Conservation (phyloP, 1,284 basidiomycete genomes). For the Tilletiaria anomala region DNA sequence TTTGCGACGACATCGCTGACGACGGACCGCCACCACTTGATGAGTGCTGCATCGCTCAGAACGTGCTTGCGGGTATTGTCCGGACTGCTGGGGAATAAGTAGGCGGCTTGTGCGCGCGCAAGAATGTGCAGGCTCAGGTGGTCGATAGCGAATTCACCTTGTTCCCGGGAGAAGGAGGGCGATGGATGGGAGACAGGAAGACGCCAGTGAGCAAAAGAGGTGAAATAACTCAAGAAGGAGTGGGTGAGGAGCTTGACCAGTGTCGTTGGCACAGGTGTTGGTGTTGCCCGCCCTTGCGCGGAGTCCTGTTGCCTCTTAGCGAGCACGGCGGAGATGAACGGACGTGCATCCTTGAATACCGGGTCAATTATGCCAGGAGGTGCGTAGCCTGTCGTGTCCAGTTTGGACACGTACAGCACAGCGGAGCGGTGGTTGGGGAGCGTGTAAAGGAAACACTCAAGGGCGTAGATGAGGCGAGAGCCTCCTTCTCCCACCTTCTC, state of each 20-base stretch:
- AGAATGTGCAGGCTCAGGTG: slow-evolving; percentile 59
- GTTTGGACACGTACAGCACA: slow-evolving; percentile 80
- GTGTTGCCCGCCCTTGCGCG: no score
- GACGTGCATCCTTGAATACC: no score
- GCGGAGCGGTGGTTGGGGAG: slow-evolving; percentile 54
- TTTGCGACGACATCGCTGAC: slow-evolving; percentile 14
- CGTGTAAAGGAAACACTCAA: slow-evolving; percentile 69
- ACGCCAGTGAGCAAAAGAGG: slow-evolving; percentile 47
- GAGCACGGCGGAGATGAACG: no score
- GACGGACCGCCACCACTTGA: slow-evolving; percentile 71
- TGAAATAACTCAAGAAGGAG: slow-evolving; percentile 55
- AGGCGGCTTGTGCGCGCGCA: slow-evolving; percentile 76
- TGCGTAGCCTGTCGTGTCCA: slow-evolving; percentile 77
- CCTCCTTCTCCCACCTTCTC: slow-evolving; percentile 30
- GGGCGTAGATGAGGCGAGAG: slow-evolving; percentile 55
- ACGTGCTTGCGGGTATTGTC: slow-evolving; percentile 57
- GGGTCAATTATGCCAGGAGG: slow-evolving; percentile 11
- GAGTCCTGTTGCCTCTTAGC: no score
- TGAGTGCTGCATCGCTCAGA: slow-evolving; percentile 62
- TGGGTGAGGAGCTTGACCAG: slow-evolving; percentile 53
- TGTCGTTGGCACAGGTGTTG: no score
- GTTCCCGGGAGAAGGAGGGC: background rate
- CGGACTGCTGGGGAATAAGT: slow-evolving; percentile 82
- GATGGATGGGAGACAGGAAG: slow-evolving; percentile 44
- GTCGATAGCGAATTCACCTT: slow-evolving; percentile 2